Conservation (phyloP, 192 early-diverging fungal species). For the Linnemannia elongata region DNA sequence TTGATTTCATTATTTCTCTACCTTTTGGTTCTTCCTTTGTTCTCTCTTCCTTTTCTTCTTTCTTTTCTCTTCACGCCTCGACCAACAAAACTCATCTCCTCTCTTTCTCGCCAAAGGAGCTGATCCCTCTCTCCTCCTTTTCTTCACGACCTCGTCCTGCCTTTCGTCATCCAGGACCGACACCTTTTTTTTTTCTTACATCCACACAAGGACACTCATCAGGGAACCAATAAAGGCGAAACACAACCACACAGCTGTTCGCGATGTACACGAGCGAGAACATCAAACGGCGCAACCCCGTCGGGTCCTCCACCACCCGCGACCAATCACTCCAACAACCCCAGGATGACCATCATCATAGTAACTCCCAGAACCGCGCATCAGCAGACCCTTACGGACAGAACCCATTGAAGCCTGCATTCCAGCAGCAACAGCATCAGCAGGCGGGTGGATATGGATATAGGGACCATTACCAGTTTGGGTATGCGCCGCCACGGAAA, state of each 20-base stretch:
- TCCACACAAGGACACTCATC: background rate
- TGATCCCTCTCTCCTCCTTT: too few relatives aligned
- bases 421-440: constrained; percentile 38
- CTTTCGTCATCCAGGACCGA: background rate
- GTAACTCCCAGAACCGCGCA: background rate
- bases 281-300: constrained; percentile 54
- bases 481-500: background rate
- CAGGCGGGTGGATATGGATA: background rate
- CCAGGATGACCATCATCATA: constrained; percentile 10
- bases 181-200: background rate
- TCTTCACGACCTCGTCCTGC: background rate
- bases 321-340: background rate
- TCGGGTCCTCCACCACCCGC: background rate
- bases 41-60: background rate
- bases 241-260: background rate
- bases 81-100: too few relatives aligned
- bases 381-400: constrained; percentile 40
- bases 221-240: background rate
- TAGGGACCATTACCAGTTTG: constrained; percentile 43
- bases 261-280: constrained; percentile 42
- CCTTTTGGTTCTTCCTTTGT: constrained; percentile 10
- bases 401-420: constrained; percentile 50
- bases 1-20: background rate
- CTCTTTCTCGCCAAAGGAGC: too few relatives aligned
- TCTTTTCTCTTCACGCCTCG: too few relatives aligned